Evolutionary conservation across 2,329 filamentous ascomycete genomes (phyloP), one percentile per base, ranked within the genome.

Genomic region (Huntiella abstrusa): DNA sequence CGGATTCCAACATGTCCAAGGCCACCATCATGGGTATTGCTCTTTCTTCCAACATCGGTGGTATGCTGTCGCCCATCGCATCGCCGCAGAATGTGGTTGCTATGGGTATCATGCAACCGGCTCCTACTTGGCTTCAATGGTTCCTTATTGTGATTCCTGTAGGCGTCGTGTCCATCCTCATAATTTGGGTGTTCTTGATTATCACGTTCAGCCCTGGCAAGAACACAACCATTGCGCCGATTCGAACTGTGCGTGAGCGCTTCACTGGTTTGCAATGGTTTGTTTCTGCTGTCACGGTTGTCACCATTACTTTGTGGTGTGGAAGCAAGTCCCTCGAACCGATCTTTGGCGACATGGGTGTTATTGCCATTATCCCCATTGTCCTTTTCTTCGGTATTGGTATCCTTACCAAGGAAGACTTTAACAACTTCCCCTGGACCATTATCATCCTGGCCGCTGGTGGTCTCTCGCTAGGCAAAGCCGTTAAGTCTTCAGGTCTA

Each of bases 401-500:
- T 8, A 88, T 96, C 53, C 69, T 98, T 32, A 96, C 87, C 42
- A 98, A 96, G 64, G 91, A 96, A 63, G 91, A 98, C 64, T 98
- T 98, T 60, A 98, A 98, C 68, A 98, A 98, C 62, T 98, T 98
- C 62, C 80, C 95, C 35, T 98, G 91, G 91, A 98, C 92, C 15
- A 98, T 98, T 62, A 95, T 98, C 62, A 96, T 98, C 56, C 78
- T 98, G 15, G 91, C 91, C 0, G 88, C 91, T 0, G 91, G 91
- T 41, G 91, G 91, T 5, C 66, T 98, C 33, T 86, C 86, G 1
- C 75, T 98, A 0, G 91, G 91, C 48, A 95, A 93, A 60, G 83
- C 88, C 0, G 91, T 98, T 49, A 88, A 86, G 52, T 91, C 84
- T 0, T 96, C 88, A 0, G 91, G 91, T 1, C 70, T 98, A 8